phyloP scores from a whole-genome alignment of 148 eudicot genomes.

The Chenopodium album region DNA sequence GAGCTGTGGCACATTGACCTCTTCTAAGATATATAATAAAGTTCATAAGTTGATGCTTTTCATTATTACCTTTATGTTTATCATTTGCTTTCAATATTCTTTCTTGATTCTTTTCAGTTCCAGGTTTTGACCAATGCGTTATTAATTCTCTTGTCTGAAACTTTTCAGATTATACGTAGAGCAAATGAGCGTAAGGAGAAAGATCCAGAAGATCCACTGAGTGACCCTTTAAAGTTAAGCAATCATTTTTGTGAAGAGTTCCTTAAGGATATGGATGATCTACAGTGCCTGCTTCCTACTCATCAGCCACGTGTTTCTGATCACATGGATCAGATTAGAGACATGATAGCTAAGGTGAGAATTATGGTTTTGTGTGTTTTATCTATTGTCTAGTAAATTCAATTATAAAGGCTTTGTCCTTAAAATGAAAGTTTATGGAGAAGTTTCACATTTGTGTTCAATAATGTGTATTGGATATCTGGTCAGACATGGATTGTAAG shows the following conservation, averaged over 20 bases:
- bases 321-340: conserved; percentile 73
- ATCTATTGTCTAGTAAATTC: neutral
- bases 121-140: conserved; percentile 16
- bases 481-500: neutral
- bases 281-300: conserved; percentile 81
- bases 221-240: conserved; percentile 65
- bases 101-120: neutral
- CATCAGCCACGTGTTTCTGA: conserved; percentile 87
- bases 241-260: conserved; percentile 66
- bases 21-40: neutral
- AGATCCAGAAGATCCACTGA: conserved; percentile 31
- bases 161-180: conserved; percentile 66
- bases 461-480: neutral
- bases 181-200: conserved; percentile 71
- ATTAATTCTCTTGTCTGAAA: conserved; percentile 22
- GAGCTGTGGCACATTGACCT: neutral
- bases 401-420: neutral
- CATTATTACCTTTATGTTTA: neutral
- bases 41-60: neutral
- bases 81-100: neutral
- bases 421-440: neutral
- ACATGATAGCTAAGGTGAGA: conserved; percentile 73
- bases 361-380: neutral
- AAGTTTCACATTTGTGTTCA: conserved; percentile 5
- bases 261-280: conserved; percentile 72